A percentile compares a stretch with the other conserved stretches of the same genome.
These are phyloP conservation scores for Colletotrichum filicis DNA, from an alignment of 2,329 filamentous ascomycete species.

Conservation along the genomic window DNA sequence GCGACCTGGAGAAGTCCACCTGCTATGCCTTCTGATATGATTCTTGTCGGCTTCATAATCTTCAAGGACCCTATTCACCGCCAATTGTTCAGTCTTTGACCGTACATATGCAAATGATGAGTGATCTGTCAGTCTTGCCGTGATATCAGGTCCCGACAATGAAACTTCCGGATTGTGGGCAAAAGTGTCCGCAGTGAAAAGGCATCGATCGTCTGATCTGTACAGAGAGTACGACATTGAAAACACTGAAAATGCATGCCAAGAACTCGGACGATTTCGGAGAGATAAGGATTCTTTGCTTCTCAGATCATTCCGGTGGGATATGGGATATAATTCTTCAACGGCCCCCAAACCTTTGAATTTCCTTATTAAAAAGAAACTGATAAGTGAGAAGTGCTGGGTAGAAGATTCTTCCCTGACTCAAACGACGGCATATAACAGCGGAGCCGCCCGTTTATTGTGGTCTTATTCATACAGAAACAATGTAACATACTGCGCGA, in stretches of 20 bases:
- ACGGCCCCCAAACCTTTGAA: not conserved
- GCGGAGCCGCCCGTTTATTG: not conserved
- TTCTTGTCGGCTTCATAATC: not conserved
- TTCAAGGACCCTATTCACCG: not conserved
- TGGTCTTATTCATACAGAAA: not conserved
- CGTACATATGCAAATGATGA: not conserved
- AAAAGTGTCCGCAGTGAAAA: too few species aligned
- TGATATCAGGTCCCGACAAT: not conserved
- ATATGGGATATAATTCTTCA: not conserved
- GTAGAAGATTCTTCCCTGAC: not conserved
- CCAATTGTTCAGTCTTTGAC: not conserved
- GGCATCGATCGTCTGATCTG: too few species aligned
- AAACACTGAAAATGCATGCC: not conserved
- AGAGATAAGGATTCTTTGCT: not conserved
- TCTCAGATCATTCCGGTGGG: not conserved
- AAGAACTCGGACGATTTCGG: not conserved
- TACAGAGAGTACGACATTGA: not conserved
- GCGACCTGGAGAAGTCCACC: not conserved
- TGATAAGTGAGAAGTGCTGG: not conserved
- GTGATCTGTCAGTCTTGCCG: not conserved
- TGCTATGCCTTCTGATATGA: not conserved
- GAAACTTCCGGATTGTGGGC: too few species aligned
- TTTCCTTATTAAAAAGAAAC: not conserved
- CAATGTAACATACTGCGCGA: not conserved
- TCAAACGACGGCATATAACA: not conserved